Base-by-base conservation (phyloP, 192 early-diverging fungal species). In the Coemansia brasiliensis region DNA sequence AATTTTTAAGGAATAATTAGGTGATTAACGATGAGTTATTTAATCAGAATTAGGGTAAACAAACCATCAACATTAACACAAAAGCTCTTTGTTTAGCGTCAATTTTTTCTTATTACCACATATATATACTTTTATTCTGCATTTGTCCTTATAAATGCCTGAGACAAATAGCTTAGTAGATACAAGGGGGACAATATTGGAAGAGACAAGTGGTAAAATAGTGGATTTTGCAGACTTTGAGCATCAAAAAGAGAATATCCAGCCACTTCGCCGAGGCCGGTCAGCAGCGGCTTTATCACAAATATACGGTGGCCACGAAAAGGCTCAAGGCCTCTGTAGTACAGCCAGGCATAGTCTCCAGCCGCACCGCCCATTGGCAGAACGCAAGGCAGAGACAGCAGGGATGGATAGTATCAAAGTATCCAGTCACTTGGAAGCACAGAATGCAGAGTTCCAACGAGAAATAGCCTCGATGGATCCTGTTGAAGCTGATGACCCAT, bases 201-300 rank as follows among this genome's bases (percentile, higher is more conserved):
- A 26, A 52, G 49, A 65, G 22, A 16, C 26, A 4, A 12, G 24
- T 6, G 62, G 40, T 3, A 45, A 51, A 22, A 43, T 59, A 39
- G 65, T 78, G 10, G 69, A 83, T 20, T 80, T 79, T 52, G 48
- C 72, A 5, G 65, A 72, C 9, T 83, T 92, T 27, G 89, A 90
- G 60, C 63, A 82, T 37, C 85, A 92, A 46, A 90, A 90, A 61
- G 90, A 92, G 69, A 92, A 92, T 74, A 88, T 92, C 32, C 71
- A 82, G 25, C 89, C 89, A 17, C 56, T 84, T 8, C 67, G 71
- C 4, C 65, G 85, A 21, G 90, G 90, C 11, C 82, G 90, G 8
- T 85, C 82, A 39, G 89, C 86, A n/a, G 65, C 58, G 9, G 55
- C 72, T 5, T 61, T 85, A 1, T 58, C 78, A 0, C 55, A 58